Conservation (phyloP, 1,139 yeast genomes). For the Nakaseomyces kungkrabaensis region DNA sequence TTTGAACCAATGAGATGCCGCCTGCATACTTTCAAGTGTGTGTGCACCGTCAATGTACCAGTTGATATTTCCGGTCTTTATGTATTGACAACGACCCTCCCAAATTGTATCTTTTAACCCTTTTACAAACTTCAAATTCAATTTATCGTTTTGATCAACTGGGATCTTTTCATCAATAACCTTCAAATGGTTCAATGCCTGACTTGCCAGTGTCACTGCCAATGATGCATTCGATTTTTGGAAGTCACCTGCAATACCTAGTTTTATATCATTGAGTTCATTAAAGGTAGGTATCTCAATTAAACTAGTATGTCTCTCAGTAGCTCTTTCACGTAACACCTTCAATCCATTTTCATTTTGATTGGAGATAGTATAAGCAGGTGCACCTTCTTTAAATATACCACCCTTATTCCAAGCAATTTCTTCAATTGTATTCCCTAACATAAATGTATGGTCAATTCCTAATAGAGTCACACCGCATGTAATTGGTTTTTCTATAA, state of each 20-base stretch:
- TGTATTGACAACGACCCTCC: constrained; percentile 91
- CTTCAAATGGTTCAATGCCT: constrained; percentile 48
- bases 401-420: constrained; percentile 98
- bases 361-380: constrained; percentile 56
- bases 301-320: constrained; percentile 47
- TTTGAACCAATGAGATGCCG: constrained; percentile 73
- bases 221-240: constrained; percentile 81
- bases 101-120: constrained; percentile 70
- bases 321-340: constrained; percentile 53
- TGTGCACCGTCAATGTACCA: constrained; percentile 97
- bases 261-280: constrained; percentile 34
- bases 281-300: constrained; percentile 41
- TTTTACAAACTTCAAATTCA: constrained; percentile 36
- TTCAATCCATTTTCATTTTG: constrained; percentile 47
- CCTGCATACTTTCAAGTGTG: constrained; percentile 75
- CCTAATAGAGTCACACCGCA: constrained; percentile 85
- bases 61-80: constrained; percentile 41
- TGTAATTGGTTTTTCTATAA: constrained; percentile 67
- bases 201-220: constrained; percentile 64
- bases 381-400: constrained; percentile 60
- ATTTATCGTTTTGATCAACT: constrained; percentile 7
- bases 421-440: constrained; percentile 79
- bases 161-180: constrained; percentile 22
- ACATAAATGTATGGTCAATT: constrained; percentile 82
- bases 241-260: constrained; percentile 84